Evolutionary conservation across 345 rosid genomes (phyloP), one percentile per base, ranked within the genome.

Genomic region (Boechera divaricarpa): DNA sequence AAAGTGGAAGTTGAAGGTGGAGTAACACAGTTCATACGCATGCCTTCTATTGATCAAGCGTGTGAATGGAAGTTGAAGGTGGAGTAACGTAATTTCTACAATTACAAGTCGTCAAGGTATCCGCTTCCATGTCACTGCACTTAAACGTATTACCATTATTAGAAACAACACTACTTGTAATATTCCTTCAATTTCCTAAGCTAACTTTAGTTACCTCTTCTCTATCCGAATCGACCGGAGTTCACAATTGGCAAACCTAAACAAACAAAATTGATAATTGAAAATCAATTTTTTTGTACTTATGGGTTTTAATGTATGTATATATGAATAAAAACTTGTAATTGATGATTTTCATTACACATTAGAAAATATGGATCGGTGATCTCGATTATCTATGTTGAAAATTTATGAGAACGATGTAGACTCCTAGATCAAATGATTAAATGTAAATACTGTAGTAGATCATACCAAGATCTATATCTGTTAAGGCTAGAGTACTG

Each of bases 181-280:
- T 44, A 31, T 53, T 57, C 28, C 38, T 54, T 5, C 15, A 58
- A 13, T 41, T 64, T 11, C 12, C 2, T 10, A 39, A 29, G 13
- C 36, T 10, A 28, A 21, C 2, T 69, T 33, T 44, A 6, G 1
- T 28, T 54, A 69, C 80, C 75, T 70, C 61, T 70, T 48, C 3
- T 70, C 67, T 63, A 77, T 55, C 7, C 5, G 60, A 28, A 77
- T 64, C 2, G 80, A 47, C 35, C 80, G 72, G 42, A 77, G 67
- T 77, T 77, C 80, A 64, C 80, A 70, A 56, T 77, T 77, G 5
- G 13, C 72, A 77, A 77, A 77, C 76, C 80, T 77, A 56, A 26
- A 77, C 59, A 39, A 18, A 58, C 36, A 36, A 21, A 9, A n/a
- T 0, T 26, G 24, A 39, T 51, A 7, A n/a, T 2, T 28, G 2